phyloP scores from a whole-genome alignment of 2,329 filamentous ascomycete species.

The Leptographium lundbergii region DNA sequence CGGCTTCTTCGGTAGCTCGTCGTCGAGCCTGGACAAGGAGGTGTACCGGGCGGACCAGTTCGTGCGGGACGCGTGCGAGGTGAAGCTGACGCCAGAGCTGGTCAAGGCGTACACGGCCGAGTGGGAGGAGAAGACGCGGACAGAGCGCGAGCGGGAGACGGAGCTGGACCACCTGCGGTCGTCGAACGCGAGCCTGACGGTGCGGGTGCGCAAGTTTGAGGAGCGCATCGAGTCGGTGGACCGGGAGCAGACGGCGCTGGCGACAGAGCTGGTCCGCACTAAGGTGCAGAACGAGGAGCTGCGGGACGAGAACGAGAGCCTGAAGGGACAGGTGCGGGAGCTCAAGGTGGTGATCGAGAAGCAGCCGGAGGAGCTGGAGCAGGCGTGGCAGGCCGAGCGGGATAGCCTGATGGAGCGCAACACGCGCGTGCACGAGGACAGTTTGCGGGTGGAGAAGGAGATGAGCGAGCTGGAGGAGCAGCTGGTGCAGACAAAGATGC shows the following conservation, averaged over 20 bases:
- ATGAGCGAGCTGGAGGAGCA: constrained; percentile 85
- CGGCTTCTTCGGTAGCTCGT: constrained; percentile 91
- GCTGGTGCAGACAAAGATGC: constrained; percentile 88
- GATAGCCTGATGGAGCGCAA: constrained; percentile 88
- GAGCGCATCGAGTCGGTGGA: constrained; percentile 81
- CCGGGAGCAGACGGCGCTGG: constrained; percentile 78
- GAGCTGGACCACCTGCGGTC: constrained; percentile 65
- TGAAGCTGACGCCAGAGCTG: constrained; percentile 73
- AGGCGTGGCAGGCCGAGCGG: constrained; percentile 69
- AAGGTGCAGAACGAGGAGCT: constrained; percentile 92
- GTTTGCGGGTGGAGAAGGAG: constrained; percentile 75
- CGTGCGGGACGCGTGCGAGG: constrained; percentile 80
- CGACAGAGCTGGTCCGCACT: constrained; percentile 79
- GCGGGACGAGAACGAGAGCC: constrained; percentile 75
- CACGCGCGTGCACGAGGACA: constrained; percentile 87
- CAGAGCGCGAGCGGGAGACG: constrained; percentile 68
- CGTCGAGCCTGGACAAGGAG: constrained; percentile 82
- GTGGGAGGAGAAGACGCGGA: constrained; percentile 83
- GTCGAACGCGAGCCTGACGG: constrained; percentile 53
- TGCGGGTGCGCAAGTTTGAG: constrained; percentile 74
- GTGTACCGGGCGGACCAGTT: constrained; percentile 90
- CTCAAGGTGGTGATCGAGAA: constrained; percentile 76
- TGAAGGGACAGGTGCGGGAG: constrained; percentile 75
- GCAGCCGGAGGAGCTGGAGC: constrained; percentile 81
- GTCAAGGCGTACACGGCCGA: constrained; percentile 71